These are phyloP conservation scores for Yamadazyma triangularis DNA, from an alignment of 1,139 yeast genomes.

Conservation along the genomic window DNA sequence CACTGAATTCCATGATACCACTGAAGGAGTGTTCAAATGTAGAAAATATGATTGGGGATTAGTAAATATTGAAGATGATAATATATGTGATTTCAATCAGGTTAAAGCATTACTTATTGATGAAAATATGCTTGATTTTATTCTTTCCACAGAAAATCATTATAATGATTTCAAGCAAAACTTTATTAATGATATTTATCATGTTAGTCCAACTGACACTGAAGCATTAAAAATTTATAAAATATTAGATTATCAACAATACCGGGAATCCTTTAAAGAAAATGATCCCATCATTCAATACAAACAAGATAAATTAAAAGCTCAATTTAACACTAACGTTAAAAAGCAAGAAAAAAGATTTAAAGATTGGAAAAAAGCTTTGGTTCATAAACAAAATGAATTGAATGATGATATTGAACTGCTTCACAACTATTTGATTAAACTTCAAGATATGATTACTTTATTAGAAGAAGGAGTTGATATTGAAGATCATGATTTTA, in stretches of 20 bases:
- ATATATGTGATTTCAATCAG: slow-evolving; percentile 60
- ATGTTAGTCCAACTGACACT: not conserved
- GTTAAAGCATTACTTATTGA: slow-evolving; percentile 50
- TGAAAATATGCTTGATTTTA: slow-evolving; percentile 55
- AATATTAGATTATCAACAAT: too few relatives aligned
- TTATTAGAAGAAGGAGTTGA: slow-evolving; percentile 7
- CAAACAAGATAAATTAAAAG: slow-evolving; percentile 38
- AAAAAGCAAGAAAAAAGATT: slow-evolving; percentile 56
- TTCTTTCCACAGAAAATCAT: slow-evolving; percentile 51
- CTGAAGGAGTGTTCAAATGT: slow-evolving; percentile 49
- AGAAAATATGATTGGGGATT: slow-evolving; percentile 72
- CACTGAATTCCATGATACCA: slow-evolving; percentile 23
- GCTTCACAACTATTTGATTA: slow-evolving; percentile 29
- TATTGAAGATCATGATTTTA: not conserved
- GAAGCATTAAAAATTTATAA: not conserved
- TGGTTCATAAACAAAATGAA: slow-evolving; percentile 50
- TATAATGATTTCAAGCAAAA: slow-evolving; percentile 51
- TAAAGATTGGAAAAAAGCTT: slow-evolving; percentile 59
- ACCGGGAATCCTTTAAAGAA: slow-evolving; percentile 15
- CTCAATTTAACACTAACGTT: slow-evolving; percentile 45
- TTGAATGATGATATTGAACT: slow-evolving; percentile 54
- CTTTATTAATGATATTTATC: not conserved
- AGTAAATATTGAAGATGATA: slow-evolving; percentile 62
- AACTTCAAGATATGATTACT: slow-evolving; percentile 26
- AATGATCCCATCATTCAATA: slow-evolving; percentile 47